Conservation (phyloP, 163 green algal genomes). For the Scenedesmus sp. region DNA sequence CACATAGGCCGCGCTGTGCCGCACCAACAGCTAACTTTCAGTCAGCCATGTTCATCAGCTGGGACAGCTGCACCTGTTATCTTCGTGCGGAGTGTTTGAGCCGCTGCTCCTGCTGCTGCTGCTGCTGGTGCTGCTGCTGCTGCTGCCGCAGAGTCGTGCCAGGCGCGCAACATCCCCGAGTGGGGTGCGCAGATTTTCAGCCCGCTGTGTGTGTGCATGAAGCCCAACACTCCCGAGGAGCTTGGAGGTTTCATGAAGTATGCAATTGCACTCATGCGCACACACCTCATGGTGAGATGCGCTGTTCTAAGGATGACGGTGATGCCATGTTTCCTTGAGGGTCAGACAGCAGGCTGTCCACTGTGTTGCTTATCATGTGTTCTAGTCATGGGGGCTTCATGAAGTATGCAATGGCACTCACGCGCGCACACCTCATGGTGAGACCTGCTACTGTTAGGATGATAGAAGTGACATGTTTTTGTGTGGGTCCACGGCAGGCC, state of each 20-base stretch:
- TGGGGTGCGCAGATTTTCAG: constrained; percentile 87
- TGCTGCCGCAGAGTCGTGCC: constrained; percentile 9
- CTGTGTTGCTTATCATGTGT: too few species aligned
- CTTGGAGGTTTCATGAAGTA: constrained; percentile 82
- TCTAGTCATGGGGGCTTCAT: background rate
- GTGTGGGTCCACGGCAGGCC: too few species aligned
- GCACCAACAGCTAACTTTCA: background rate
- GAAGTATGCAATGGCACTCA: background rate
- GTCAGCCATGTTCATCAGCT: background rate
- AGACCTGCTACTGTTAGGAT: too few species aligned
- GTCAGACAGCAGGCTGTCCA: too few species aligned
- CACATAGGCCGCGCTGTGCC: too few species aligned
- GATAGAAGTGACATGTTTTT: too few species aligned
- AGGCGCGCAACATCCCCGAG: constrained; percentile 70
- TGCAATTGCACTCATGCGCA: constrained; percentile 71
- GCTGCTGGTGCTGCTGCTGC: background rate
- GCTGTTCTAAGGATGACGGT: background rate
- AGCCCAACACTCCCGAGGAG: constrained; percentile 62
- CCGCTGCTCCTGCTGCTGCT: background rate
- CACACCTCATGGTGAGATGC: constrained; percentile 64
- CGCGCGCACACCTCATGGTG: background rate
- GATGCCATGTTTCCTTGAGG: too few species aligned
- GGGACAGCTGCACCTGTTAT: background rate
- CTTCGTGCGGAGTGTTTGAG: background rate
- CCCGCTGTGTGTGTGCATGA: constrained; percentile 77